Conservation (phyloP, 306 rosid genomes). For the Hylodesmum podocarpum region DNA sequence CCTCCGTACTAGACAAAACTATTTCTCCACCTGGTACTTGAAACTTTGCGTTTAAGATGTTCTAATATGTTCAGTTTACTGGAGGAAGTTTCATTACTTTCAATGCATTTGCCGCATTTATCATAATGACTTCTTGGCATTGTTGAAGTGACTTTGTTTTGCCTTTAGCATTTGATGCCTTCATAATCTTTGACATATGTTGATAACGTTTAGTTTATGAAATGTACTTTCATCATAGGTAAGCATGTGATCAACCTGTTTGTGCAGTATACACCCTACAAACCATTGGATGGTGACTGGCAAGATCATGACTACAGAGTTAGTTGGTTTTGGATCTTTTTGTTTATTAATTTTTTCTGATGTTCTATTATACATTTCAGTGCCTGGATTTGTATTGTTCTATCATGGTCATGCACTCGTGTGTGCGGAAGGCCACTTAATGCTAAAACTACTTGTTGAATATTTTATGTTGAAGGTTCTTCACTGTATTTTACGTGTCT, state of each 20-base stretch:
- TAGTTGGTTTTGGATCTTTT: conserved; percentile 34
- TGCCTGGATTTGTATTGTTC: conserved; percentile 3
- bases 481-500: conserved; percentile 11
- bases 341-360: neutral
- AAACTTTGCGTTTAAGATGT: conserved; percentile 8
- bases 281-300: conserved; percentile 83
- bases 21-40: conserved; percentile 87
- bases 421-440: neutral
- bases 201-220: conserved; percentile 6
- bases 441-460: conserved; percentile 2
- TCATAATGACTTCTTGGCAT: neutral
- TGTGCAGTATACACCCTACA: conserved; percentile 88
- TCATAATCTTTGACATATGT: conserved; percentile 12
- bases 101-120: conserved; percentile 20
- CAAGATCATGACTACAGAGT: conserved; percentile 73
- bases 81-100: neutral
- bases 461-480: neutral
- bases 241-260: conserved; percentile 91
- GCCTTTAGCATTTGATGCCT: conserved; percentile 6
- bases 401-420: neutral
- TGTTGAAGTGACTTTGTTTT: neutral
- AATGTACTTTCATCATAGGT: conserved; percentile 46
- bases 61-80: conserved; percentile 1
- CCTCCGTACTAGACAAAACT: conserved; percentile 80
- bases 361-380: neutral